Base-by-base conservation (phyloP, 2,329 filamentous ascomycete genomes). In the Mycosphaerella sp. region DNA sequence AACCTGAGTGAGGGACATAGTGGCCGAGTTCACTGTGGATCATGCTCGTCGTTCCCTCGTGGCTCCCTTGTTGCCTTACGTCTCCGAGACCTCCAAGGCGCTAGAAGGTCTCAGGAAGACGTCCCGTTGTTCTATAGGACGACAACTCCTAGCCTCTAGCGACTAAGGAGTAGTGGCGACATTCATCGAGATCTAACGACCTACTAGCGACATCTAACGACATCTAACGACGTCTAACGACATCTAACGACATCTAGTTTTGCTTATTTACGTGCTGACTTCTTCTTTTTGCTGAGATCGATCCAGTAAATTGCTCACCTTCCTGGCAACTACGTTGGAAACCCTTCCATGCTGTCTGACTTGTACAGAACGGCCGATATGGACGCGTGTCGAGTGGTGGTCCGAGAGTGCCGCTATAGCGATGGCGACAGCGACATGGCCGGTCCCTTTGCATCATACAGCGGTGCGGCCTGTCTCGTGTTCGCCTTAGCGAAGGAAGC, bases 81-180 rank as follows among this genome's bases (percentile, higher is more conserved):
- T n/a, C 21, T 25, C 16, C 13, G 39, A 41, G 39, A 41, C 39
- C 17, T 21, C 39, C 39, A 41, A 41, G 39, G 6, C 39, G 39
- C 39, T 17, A 41, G 39, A 41, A 41, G 39, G 39, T 41, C 39
- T 41, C 39, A 41, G 39, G 30, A 41, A 41, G 39, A 16, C 39
- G 39, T 16, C 17, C 39, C 39, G 39, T 25, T 41, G 16, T 41
- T 41, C 39, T 41, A 21, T 41, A 27, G 4, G 16, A 17, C 17
- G n/a, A 14, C 13, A 16, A 41, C 7, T 21, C 17, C 39, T 21
- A 41, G 10, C 16, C 39, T 41, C 25, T 7, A n/a, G 30, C 30
- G 30, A 34, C 30, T 34, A 34, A 4, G 4, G 6, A 3, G 30
- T 25, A 25, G 21, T 16, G 14, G 36, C 36, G 36, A 39, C 36